Evolutionary conservation across 2,329 filamentous ascomycete species (phyloP).

Genomic region (Pyricularia pennisetigena): DNA sequence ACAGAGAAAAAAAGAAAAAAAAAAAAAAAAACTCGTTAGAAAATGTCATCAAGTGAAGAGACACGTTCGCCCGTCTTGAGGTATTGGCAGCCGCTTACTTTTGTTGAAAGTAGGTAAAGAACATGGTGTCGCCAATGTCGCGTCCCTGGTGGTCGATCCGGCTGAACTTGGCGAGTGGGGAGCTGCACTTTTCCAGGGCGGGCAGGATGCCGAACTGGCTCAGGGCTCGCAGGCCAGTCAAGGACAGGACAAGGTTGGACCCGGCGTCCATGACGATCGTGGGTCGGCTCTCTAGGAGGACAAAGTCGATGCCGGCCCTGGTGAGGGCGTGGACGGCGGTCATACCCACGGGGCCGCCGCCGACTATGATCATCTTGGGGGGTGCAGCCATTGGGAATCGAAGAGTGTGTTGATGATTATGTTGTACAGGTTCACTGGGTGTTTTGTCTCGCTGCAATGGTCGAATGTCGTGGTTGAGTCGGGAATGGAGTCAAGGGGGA

Average conservation of each 20-base stretch:
- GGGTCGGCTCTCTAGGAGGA: conserved; percentile 18
- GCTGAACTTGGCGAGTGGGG: conserved; percentile 5
- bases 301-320: conserved; percentile 18
- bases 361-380: conserved; percentile 5
- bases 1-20: no score
- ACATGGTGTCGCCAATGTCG: conserved; percentile 10
- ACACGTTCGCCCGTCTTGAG: no score
- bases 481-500: neutral
- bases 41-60: no score
- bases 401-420: neutral
- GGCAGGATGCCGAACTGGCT: conserved; percentile 18
- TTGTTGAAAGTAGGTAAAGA: conserved; percentile 9
- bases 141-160: conserved; percentile 10
- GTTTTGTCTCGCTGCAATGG: neutral
- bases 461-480: neutral
- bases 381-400: neutral
- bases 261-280: conserved; percentile 13
- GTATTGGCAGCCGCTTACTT: conserved; percentile 10
- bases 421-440: neutral
- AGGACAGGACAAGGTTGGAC: conserved; percentile 14
- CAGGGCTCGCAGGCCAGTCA: conserved; percentile 15
- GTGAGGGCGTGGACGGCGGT: conserved; percentile 25
- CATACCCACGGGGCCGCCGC: conserved; percentile 6
- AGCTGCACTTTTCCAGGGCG: conserved; percentile 5
- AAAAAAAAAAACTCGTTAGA: no score